These are phyloP conservation scores for Blastobotrys buckinghamii DNA, from an alignment of 1,139 yeast species.

Conservation along the genomic window DNA sequence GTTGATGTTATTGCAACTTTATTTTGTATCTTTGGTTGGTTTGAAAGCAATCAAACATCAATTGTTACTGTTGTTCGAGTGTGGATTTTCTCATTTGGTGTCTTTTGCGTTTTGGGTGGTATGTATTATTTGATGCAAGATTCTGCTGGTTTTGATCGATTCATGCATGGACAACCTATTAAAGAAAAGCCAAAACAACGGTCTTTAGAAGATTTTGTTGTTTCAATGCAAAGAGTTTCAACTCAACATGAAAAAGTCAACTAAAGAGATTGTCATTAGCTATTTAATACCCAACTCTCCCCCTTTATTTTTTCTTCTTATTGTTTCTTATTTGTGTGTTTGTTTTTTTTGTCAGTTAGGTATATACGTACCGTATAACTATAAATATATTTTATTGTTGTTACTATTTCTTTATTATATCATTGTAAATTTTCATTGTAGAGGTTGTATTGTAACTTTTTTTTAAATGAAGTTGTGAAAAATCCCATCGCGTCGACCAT, in stretches of 20 bases:
- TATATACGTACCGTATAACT: too few relatives aligned
- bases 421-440: too few relatives aligned
- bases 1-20: constrained; percentile 67
- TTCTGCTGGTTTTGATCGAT: constrained; percentile 82
- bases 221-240: constrained; percentile 96
- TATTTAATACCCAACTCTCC: too few relatives aligned
- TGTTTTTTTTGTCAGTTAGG: too few relatives aligned
- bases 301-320: too few relatives aligned
- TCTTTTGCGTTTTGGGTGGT: constrained; percentile 66
- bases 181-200: constrained; percentile 65
- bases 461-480: too few relatives aligned
- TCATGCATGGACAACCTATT: constrained; percentile 84
- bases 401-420: background rate
- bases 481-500: too few relatives aligned
- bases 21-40: constrained; percentile 68
- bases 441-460: too few relatives aligned
- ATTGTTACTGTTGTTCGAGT: constrained; percentile 61
- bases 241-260: constrained; percentile 82
- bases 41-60: constrained; percentile 66
- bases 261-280: too few relatives aligned
- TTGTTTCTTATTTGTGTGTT: too few relatives aligned
- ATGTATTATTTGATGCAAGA: constrained; percentile 67
- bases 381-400: background rate
- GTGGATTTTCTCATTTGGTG: constrained; percentile 66
- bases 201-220: constrained; percentile 90